Percentiles rank a stretch among this genome's conserved stretches.
These are phyloP conservation scores for Fusarium sarcochroum DNA, from an alignment of 2,329 filamentous ascomycete species.

Conservation along the genomic window DNA sequence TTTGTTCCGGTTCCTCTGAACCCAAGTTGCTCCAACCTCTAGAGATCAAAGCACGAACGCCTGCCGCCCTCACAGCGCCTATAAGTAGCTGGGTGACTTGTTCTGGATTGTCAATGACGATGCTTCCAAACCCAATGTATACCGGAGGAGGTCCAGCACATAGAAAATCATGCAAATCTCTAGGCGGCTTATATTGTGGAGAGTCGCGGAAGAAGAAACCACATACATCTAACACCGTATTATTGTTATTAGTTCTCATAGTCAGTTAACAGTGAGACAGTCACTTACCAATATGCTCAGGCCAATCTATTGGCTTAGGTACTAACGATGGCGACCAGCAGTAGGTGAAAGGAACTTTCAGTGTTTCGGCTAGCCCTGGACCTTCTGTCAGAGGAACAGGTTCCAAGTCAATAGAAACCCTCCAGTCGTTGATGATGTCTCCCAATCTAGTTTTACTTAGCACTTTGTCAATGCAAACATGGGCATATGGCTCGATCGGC, in stretches of 20 bases:
- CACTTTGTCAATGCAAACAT: rapidly evolving
- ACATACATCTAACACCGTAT: constrained; percentile 58
- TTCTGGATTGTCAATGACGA: constrained; percentile 78
- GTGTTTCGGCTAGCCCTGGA: constrained; percentile 76
- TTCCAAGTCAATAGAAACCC: constrained; percentile 27
- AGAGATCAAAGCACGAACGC: constrained; percentile 76
- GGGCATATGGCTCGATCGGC: rapidly evolving
- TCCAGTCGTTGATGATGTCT: constrained; percentile 41
- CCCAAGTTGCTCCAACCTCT: constrained; percentile 81
- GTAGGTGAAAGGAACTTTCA: constrained; percentile 81
- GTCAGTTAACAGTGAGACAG: constrained; percentile 24
- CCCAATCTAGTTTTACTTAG: constrained; percentile 23
- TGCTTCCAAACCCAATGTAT: constrained; percentile 81
- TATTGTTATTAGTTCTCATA: no score
- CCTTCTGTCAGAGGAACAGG: constrained; percentile 68
- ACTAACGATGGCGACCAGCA: constrained; percentile 81
- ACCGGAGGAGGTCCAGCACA: constrained; percentile 69
- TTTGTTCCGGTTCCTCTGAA: constrained; percentile 64
- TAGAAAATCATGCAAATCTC: constrained; percentile 69
- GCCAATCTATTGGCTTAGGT: constrained; percentile 77
- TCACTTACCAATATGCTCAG: constrained; percentile 65
- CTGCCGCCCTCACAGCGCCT: constrained; percentile 72
- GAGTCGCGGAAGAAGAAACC: constrained; percentile 76
- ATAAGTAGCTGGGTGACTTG: constrained; percentile 76
- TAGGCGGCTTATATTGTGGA: constrained; percentile 67